Base-by-base conservation (phyloP, 305 asterid species). In the Ilex paraguariensis region DNA sequence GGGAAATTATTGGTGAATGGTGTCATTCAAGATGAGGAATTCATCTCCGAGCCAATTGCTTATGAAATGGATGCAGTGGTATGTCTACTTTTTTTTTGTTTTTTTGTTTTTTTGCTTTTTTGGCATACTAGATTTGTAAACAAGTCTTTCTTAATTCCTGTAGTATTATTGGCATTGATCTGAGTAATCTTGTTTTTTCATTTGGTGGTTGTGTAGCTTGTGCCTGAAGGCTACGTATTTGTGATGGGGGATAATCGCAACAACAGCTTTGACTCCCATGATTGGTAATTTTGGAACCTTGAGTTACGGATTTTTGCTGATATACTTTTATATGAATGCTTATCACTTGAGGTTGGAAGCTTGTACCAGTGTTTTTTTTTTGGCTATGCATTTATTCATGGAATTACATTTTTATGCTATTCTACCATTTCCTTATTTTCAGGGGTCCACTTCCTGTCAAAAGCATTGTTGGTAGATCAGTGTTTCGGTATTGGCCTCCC, bases 241-340 rank as follows among this genome's bases (percentile, higher is more conserved):
- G 98, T 92, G 71, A 66, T 92, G 83, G 98, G 98, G 58, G 97
- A 92, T 85, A 90, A 92, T 66, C 95, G 98, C 42, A 92, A 90
- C 73, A 85, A 85, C 73, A 92, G 98, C 84, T 85, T 66, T 16
- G 98, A 92, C 77, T 92, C 98, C 50, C 98, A 86, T 75, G 69
- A 82, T 74, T 92, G 98, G 98, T 91, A 77, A 72, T 70, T n/a
- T 17, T 36, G 42, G 9, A 46, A 10, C 8, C 48, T 42, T 36
- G 52, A 46, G 5, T 3, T 10, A 21, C 28, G 28, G 28, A 21
- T 46, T 13, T 10, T 46, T 46, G 15, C 15, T 46, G 12, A 42
- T 46, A 13, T 46, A 46, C 10, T 10, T 46, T 10, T 46, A 11
- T 46, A 5, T 11, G 52, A 10, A 10, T 13, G n/a, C 5, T 46